These are phyloP conservation scores for Meyerozyma guilliermondii DNA, from an alignment of 1,139 yeast species.

Conservation along the genomic window DNA sequence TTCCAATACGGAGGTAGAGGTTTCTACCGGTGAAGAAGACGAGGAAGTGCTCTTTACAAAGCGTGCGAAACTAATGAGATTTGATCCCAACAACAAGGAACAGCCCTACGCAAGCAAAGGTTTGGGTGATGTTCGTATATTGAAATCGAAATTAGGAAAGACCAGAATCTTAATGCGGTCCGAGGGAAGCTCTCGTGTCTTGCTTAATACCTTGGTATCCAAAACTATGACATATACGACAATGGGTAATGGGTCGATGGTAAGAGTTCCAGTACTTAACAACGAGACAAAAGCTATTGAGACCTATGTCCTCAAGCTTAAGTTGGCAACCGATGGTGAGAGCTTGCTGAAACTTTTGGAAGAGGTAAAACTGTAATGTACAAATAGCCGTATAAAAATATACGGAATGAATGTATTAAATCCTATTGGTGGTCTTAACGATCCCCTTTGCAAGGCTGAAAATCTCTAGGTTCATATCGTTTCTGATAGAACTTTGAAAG, in stretches of 20 bases:
- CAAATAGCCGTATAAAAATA: background rate
- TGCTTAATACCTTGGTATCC: slow-evolving; percentile 58
- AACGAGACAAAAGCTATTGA: slow-evolving; percentile 33
- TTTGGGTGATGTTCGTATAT: slow-evolving; percentile 73
- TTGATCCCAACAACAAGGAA: slow-evolving; percentile 45
- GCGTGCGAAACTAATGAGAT: slow-evolving; percentile 67
- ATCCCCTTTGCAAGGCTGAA: background rate
- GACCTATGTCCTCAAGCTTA: slow-evolving; percentile 69
- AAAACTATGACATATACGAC: slow-evolving; percentile 50
- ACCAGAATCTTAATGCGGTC: slow-evolving; percentile 76
- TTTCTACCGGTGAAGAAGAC: slow-evolving; percentile 79
- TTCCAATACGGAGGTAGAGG: slow-evolving; percentile 37
- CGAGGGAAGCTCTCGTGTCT: slow-evolving; percentile 81
- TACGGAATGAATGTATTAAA: background rate
- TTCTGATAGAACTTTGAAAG: background rate
- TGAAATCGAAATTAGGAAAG: slow-evolving; percentile 57
- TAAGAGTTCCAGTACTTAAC: slow-evolving; percentile 55
- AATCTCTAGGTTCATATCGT: slow-evolving; percentile 12
- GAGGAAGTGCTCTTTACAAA: slow-evolving; percentile 63
- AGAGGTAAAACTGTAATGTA: slow-evolving; percentile 21
- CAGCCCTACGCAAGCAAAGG: slow-evolving; percentile 60
- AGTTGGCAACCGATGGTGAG: slow-evolving; percentile 61
- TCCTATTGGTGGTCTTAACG: background rate
- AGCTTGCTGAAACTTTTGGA: slow-evolving; percentile 54
- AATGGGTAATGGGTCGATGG: slow-evolving; percentile 54